A percentile compares a stretch with the other conserved stretches of the same genome.
Conservation (phyloP, 2,329 filamentous ascomycete genomes). For the Penicillium italicum region DNA sequence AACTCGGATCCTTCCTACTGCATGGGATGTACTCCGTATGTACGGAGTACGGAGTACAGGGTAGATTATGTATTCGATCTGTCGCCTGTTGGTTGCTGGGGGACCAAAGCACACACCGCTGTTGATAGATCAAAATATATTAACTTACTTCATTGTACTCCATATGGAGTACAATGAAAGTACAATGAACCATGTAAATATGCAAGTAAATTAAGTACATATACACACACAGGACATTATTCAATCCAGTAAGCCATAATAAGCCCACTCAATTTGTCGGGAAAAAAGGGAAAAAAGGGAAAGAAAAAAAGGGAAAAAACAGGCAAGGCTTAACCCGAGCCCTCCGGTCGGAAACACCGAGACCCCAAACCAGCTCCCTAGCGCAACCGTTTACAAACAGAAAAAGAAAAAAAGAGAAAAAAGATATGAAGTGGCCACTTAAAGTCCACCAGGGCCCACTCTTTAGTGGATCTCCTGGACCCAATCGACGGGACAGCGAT, state of each 20-base stretch:
- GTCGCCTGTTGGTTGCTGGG: constrained; percentile 21
- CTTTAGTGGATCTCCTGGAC: constrained; percentile 7
- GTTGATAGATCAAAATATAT: constrained; percentile 3
- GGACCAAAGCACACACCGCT: constrained; percentile 19
- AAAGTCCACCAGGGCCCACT: background rate
- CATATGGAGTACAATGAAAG: too few relatives aligned
- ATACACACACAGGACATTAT: background rate
- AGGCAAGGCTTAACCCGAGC: constrained; percentile 11
- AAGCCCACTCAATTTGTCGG: background rate
- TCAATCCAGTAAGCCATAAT: background rate
- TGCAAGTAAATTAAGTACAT: background rate
- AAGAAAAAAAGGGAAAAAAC: background rate
- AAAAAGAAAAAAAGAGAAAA: constrained; percentile 5
- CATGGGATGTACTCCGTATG: background rate
- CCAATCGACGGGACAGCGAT: constrained; percentile 6
- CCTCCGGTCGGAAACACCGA: constrained; percentile 20
- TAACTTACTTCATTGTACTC: background rate
- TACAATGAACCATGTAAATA: background rate
- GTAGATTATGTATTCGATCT: constrained; percentile 19
- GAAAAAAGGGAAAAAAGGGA: background rate
- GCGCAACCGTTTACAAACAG: constrained; percentile 19
- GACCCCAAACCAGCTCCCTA: constrained; percentile 23
- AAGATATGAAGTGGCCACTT: background rate
- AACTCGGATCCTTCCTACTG: background rate
- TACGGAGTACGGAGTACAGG: too few relatives aligned